Evolutionary conservation across 2,329 filamentous ascomycete species (phyloP), one percentile per base, ranked within the genome.

Genomic region (Tolypocladium inflatum): DNA sequence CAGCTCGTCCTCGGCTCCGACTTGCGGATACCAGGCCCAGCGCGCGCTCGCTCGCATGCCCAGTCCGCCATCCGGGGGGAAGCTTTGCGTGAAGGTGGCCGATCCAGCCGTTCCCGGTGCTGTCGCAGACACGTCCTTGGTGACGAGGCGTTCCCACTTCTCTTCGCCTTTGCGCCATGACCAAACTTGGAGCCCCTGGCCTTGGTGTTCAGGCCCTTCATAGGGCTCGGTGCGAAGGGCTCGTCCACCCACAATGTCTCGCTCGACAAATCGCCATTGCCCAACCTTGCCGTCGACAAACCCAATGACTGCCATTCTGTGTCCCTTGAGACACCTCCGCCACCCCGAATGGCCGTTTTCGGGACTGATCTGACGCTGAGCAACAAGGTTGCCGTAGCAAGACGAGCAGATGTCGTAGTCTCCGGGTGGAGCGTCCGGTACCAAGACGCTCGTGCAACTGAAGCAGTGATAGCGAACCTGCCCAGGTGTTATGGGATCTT

Each of bases 391-490:
- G 55, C 80, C 75, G 71, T 97, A 97, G 76, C 92, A 97, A 4
- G 80, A 76, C 21, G 79, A 79, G 73, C 92, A 97, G 54, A 96
- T 83, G 64, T 97, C 90, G 70, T 94, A 96, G 70, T 95, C 89
- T n/a, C 91, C 91, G 0, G 74, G 73, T 30, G 74, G 67, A 5
- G 77, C 74, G 37, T 81, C 77, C 0, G 75, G 65, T 3, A 79
- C 70, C 4, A 77, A 73, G 8, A 65, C 66, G 65, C 80, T 81
- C 55, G 83, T 84, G 71, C 91, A 96, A 55, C 80, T 76, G 54
- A 85, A 86, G 72, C 93, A 97, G 73, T 97, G 93, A 64, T 88
- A 91, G 17, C 91, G 82, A 7, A 82, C 82, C 55, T 85, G 80
- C 0, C 80, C 82, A 0, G 90, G 85, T 3, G 85, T 79, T 59